Percentiles rank a stretch among this genome's conserved stretches.
Evolutionary conservation across 2,329 filamentous ascomycete species (phyloP).

Genomic region (Aspergillus latus): DNA sequence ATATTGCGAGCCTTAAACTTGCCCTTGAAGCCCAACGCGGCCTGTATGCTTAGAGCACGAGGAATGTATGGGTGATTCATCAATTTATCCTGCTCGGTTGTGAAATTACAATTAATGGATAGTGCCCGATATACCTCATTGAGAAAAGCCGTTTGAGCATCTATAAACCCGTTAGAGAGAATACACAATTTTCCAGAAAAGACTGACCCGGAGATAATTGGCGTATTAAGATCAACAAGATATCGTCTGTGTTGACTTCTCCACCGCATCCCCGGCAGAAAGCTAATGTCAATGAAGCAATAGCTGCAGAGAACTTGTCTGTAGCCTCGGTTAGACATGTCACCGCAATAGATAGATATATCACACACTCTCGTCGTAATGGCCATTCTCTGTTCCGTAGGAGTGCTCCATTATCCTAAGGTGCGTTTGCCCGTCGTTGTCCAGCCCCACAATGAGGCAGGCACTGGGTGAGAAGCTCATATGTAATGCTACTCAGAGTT

Average conservation of each 20-base stretch:
- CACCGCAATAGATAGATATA: not conserved
- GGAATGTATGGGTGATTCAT: slow-evolving; percentile 72
- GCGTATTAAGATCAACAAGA: slow-evolving; percentile 65
- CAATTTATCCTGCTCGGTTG: slow-evolving; percentile 72
- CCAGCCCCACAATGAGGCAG: slow-evolving; percentile 41
- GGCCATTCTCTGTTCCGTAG: slow-evolving; percentile 36
- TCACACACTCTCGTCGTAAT: slow-evolving; percentile 40
- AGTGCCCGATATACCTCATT: slow-evolving; percentile 68
- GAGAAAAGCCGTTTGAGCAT: slow-evolving; percentile 63
- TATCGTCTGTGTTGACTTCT: slow-evolving; percentile 64
- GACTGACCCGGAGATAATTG: slow-evolving; percentile 44
- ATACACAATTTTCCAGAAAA: slow-evolving; percentile 22
- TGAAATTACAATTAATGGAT: slow-evolving; percentile 76
- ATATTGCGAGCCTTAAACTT: slow-evolving; percentile 63
- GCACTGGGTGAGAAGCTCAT: slow-evolving; percentile 47
- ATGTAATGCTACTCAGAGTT: slow-evolving; percentile 33
- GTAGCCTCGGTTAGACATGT: not conserved
- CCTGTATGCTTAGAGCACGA: slow-evolving; percentile 74
- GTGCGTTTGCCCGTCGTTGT: slow-evolving; percentile 41
- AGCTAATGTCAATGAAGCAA: slow-evolving; percentile 61
- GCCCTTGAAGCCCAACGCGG: slow-evolving; percentile 71
- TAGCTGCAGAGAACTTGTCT: slow-evolving; percentile 51
- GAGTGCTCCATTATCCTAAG: slow-evolving; percentile 42
- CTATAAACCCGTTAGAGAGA: slow-evolving; percentile 38
- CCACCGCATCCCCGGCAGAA: slow-evolving; percentile 51